Evolutionary conservation across 495 filamentous ascomycete species (phyloP).

Genomic region (Ascodesmis nigricans): DNA sequence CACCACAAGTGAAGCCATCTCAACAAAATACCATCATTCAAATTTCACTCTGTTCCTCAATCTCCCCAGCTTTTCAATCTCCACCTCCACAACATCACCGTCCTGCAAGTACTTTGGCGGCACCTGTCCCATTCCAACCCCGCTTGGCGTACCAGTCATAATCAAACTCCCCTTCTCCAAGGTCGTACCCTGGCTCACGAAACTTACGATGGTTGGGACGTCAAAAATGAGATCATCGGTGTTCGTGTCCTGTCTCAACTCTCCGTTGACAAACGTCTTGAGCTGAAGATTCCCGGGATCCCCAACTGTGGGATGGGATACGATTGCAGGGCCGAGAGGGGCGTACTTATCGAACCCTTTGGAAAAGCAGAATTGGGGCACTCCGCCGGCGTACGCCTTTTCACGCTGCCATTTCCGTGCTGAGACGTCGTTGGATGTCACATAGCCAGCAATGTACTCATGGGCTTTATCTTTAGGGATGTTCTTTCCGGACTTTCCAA

Average conservation of each 20-base stretch:
- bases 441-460: too few species aligned
- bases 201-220: slow-evolving; percentile 25
- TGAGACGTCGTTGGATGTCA: too few species aligned
- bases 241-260: slow-evolving; percentile 25
- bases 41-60: background rate
- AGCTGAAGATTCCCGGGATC: slow-evolving; percentile 24
- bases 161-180: slow-evolving; percentile 28
- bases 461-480: too few species aligned
- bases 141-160: slow-evolving; percentile 31
- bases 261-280: slow-evolving; percentile 28
- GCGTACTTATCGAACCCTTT: too few species aligned
- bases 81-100: slow-evolving; percentile 2
- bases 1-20: background rate
- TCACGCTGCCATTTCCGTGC: too few species aligned
- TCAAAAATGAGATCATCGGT: slow-evolving; percentile 29
- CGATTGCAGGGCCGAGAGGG: too few species aligned
- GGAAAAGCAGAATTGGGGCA: too few species aligned
- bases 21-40: too few species aligned
- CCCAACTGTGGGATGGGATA: too few species aligned
- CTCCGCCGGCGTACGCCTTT: too few species aligned
- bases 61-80: slow-evolving; percentile 4
- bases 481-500: too few species aligned
- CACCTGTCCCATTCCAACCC: slow-evolving; percentile 30
- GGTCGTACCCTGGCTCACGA: slow-evolving; percentile 27
- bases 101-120: slow-evolving; percentile 28